Evolutionary conservation across 352 stramenopile genomes (phyloP), one percentile per base, ranked within the genome.

Genomic region (Phytophthora niederhauseri): DNA sequence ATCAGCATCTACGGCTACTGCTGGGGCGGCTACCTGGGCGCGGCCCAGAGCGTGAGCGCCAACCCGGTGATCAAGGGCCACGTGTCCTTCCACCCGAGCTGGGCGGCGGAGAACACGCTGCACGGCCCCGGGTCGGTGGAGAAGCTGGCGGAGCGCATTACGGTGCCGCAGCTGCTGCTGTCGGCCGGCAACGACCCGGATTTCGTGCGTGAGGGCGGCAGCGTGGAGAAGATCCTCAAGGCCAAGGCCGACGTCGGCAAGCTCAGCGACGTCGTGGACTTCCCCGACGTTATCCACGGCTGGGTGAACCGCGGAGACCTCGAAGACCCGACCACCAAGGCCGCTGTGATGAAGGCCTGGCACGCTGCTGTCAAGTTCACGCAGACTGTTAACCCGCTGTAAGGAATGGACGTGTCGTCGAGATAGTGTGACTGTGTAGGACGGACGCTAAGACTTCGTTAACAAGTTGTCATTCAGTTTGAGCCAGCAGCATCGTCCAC

Each of bases 271-370:
- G 77, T 83, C 12, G 48, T 82, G 9, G 71, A 87, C 61, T 92
- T 87, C 69, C 62, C 66, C 11, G 54, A 81, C 28, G 71, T 83
- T 36, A 69, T 79, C 24, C 78, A 90, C 49, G 77, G 78, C 48
- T 92, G 80, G 80, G 80, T 89, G 51, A 84, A 85, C 74, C 77
- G 81, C 60, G 78, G 78, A 19, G 77, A 89, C 48, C 19, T 90
- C n/a, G 61, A 73, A 11, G 70, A 90, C 59, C 31, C 72, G 14
- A 64, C 55, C 6, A 51, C 77, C 15, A 76, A 82, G 54, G 57
- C 53, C 5, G 64, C 51, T n/a, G 76, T 90, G 7, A 68, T 66
- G 52, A 77, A 81, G 55, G 78, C 82, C 4, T 88, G 81, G 69
- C 67, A 82, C 58, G 45, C 34, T 24, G 75, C 72, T 11, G 30